Base-by-base conservation (phyloP, 305 asterid species). In the Rubia balearica region DNA sequence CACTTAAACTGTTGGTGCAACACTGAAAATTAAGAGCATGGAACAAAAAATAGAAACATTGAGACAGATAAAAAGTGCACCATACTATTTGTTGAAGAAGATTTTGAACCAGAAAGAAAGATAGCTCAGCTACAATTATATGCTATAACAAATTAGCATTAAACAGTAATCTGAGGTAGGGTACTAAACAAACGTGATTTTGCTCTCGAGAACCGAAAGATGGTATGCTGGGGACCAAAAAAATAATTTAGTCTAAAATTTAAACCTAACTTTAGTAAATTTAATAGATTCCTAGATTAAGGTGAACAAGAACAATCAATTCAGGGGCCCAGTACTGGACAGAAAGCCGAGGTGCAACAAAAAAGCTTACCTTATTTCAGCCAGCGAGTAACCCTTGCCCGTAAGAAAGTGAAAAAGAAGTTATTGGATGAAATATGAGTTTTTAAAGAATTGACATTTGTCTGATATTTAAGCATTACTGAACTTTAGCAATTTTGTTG, bases 11-110 rank as follows among this genome's bases (percentile, higher is more conserved):
- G 22, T 43, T 24, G 10, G 16, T 10, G 51, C 62, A 53, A 13
- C 36, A 48, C 6, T 8, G 43, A 55, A 49, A 61, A 7, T 46
- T 5, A 45, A 45, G 11, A 33, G 4, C 12, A 6, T 10, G 21
- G 13, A 27, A 16, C 8, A 40, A 27, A 5, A 36, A 48, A 12
- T 2, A 62, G 64, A 61, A 43, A 2, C 68, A 60, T 57, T n/a
- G 41, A 53, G 43, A 40, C 5, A 60, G 3, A 67, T 36, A 68
- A 33, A 11, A 56, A 75, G 51, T 24, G 12, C 43, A 55, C 67
- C 92, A 74, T 71, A 87, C 98, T 97, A 92, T 92, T 88, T 92
- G 98, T 80, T 86, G 96, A 73, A 92, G 96, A 72, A 92, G 94
- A 75, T 85, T 90, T 83, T 90, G 97, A 17, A 92, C 97, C 98